These are phyloP conservation scores for Solanum etuberosum DNA, from an alignment of 257 asterid species.

Conservation along the genomic window DNA sequence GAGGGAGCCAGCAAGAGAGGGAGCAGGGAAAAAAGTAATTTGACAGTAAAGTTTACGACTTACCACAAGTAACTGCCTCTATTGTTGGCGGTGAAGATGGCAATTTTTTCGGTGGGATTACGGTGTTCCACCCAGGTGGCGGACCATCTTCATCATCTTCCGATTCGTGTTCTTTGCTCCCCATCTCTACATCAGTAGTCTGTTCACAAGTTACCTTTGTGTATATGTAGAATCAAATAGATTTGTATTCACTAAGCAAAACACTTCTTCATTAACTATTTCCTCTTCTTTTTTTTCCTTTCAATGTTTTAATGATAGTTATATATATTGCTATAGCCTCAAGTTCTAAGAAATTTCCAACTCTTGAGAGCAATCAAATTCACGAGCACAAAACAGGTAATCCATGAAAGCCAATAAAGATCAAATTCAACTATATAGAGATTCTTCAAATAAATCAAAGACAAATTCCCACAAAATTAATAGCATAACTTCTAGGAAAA, in stretches of 20 bases:
- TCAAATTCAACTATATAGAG: background rate
- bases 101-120: background rate
- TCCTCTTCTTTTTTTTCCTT: background rate
- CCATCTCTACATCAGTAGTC: constrained; percentile 35
- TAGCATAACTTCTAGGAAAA: background rate
- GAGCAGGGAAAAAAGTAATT: background rate
- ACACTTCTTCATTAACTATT: background rate
- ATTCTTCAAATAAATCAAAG: background rate
- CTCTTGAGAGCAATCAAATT: background rate
- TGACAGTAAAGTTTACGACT: background rate
- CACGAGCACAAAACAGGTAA: background rate
- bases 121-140: constrained; percentile 18
- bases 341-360: background rate
- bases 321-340: background rate
- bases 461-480: background rate
- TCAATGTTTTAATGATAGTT: background rate
- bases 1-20: background rate
- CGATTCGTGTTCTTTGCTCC: constrained; percentile 20
- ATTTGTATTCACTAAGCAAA: background rate
- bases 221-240: constrained; percentile 6
- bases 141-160: constrained; percentile 49
- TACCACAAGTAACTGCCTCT: constrained; percentile 16
- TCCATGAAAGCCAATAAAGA: background rate
- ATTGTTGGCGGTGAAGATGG: constrained; percentile 1
- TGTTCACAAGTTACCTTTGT: constrained; percentile 14